These are phyloP conservation scores for Escovopsis sp. DNA, from an alignment of 2,329 filamentous ascomycete species.

Conservation along the genomic window DNA sequence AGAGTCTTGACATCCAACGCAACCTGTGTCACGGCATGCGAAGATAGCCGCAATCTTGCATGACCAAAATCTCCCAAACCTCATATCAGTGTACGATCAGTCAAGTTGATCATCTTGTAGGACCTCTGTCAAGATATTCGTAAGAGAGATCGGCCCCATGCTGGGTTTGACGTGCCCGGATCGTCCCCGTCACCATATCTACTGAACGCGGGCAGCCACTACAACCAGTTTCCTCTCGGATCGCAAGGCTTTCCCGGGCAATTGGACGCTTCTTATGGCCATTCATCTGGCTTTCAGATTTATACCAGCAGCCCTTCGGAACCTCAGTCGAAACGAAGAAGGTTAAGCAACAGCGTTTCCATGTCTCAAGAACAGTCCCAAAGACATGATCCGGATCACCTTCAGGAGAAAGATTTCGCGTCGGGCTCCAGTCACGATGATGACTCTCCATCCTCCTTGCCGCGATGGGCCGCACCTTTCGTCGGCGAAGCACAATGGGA, in stretches of 20 bases:
- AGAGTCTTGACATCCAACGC: neutral
- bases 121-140: constrained; percentile 15
- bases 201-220: constrained; percentile 10
- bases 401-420: constrained; percentile 18
- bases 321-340: constrained; percentile 19
- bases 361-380: constrained; percentile 18
- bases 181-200: constrained; percentile 6
- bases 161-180: constrained; percentile 11
- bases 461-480: constrained; percentile 11
- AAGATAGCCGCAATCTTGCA: neutral
- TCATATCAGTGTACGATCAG: constrained; percentile 12
- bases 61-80: neutral
- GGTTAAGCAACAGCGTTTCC: constrained; percentile 14
- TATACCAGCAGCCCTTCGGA: constrained; percentile 14
- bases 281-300: constrained; percentile 16
- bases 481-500: constrained; percentile 8
- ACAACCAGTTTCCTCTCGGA: constrained; percentile 13
- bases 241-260: constrained; percentile 14
- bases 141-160: constrained; percentile 16
- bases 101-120: constrained; percentile 25
- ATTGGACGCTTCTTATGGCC: constrained; percentile 17
- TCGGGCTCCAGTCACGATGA: constrained; percentile 9
- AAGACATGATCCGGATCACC: constrained; percentile 13
- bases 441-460: constrained; percentile 9
- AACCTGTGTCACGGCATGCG: neutral